Evolutionary conservation across 371 early-diverging fungal species (phyloP).

Genomic region (Astathelohania contejeani): DNA sequence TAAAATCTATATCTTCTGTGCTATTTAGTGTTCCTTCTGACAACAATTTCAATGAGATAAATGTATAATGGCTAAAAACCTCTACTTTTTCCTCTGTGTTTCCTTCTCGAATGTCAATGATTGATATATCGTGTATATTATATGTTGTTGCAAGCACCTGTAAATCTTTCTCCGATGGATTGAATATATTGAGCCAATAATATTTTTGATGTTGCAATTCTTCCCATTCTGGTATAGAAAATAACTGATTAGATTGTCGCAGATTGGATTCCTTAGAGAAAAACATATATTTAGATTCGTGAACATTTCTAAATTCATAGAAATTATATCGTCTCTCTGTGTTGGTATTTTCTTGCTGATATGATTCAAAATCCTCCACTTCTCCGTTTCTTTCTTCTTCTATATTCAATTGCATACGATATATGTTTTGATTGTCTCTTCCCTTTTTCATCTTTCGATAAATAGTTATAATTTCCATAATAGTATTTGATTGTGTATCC

Average conservation of each 20-base stretch:
- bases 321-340: background rate
- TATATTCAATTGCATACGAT: constrained; percentile 18
- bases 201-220: background rate
- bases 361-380: background rate
- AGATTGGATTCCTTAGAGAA: background rate
- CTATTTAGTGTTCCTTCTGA: constrained; percentile 2
- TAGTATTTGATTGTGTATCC: too few species aligned
- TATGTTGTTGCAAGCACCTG: constrained; percentile 20
- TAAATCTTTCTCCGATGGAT: constrained; percentile 43
- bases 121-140: constrained; percentile 41
- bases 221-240: background rate
- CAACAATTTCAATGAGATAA: constrained; percentile 38
- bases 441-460: constrained; percentile 49
- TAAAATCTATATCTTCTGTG: constrained; percentile 46
- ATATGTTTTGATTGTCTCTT: constrained; percentile 33
- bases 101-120: constrained; percentile 43
- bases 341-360: background rate
- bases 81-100: constrained; percentile 51
- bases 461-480: constrained; percentile 46
- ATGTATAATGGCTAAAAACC: constrained; percentile 46
- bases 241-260: background rate
- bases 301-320: constrained; percentile 6
- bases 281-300: background rate
- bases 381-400: constrained; percentile 8
- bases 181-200: constrained; percentile 48